Evolutionary conservation across 768 basidiomycete genomes (phyloP).

Genomic region (Lentinula aciculospora): DNA sequence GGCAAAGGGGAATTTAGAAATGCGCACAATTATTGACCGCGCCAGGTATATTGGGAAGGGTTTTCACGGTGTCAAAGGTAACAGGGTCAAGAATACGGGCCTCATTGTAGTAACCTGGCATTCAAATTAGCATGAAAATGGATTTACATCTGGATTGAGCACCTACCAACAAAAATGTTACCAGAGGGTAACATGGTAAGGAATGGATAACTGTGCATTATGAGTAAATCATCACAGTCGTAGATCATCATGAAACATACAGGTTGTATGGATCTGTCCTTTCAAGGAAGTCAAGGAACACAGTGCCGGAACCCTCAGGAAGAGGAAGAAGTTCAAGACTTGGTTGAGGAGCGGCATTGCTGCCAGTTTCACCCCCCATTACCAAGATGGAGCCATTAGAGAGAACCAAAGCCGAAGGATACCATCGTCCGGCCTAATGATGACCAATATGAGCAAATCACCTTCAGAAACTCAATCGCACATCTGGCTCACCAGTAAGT

Average conservation of each 20-base stretch:
- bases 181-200: constrained; percentile 65
- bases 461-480: background rate
- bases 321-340: constrained; percentile 69
- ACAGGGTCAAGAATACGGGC: constrained; percentile 67
- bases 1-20: background rate
- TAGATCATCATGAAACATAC: constrained; percentile 26
- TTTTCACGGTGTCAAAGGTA: constrained; percentile 54
- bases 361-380: constrained; percentile 70
- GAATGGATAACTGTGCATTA: constrained; percentile 38
- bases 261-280: constrained; percentile 78
- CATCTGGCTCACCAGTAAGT: constrained; percentile 50
- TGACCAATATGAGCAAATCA: background rate
- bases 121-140: background rate
- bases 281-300: constrained; percentile 57
- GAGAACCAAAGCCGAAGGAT: constrained; percentile 61
- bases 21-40: constrained; percentile 58
- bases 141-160: background rate
- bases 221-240: background rate
- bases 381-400: constrained; percentile 72
- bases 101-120: constrained; percentile 71
- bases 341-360: constrained; percentile 60
- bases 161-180: constrained; percentile 64
- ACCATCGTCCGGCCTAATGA: constrained; percentile 65
- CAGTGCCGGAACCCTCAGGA: constrained; percentile 57
- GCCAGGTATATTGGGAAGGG: constrained; percentile 70